Base-by-base conservation (phyloP, 352 stramenopile genomes). In the Globisporangium nagaii region DNA sequence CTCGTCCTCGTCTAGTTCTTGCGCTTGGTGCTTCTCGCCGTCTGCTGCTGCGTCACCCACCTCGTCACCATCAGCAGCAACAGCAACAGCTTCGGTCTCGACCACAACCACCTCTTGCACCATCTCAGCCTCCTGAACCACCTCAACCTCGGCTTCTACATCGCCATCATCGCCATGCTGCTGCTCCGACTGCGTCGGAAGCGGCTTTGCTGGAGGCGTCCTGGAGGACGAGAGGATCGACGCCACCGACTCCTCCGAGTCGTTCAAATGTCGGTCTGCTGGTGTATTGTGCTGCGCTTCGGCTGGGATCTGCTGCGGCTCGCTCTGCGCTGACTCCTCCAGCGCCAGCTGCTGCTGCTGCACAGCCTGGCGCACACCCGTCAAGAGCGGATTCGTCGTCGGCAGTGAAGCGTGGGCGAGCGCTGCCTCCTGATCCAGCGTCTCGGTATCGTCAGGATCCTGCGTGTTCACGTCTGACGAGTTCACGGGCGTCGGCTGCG, bases 151-250 rank as follows among this genome's bases (percentile, higher is more conserved):
- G 15, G 9, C 19, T 30, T 25, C 12, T 5, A 34, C 45, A 11
- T 19, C 47, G 13, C 34, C 11, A 11, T 34, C 35, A 7, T 22
- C 30, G 8, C 32, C 15, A 6, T 36, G 32, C 17, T 44, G 22
- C 5, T 46, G 35, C 4, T 34, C 51, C 8, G 37, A 19, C 15
- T 31, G n/a, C 15, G 30, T 13, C 19, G 35, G 55, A 8, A 56
- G n/a, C 20, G 45, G 46, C 31, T 50, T 48, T 0, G 65, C 47
- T 27, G 61, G 61, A 2, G 65, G 61, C 0, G 57, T 70, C 45
- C 67, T 72, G 1, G 64, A 72, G 3, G 48, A 56, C 6, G 61
- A 67, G 25, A 36, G 43, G 4, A 46, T 60, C 17, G 65, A 72
- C 11, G 61, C 27, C 19, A 37, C 37, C 0, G 57, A 70, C 13